Evolutionary conservation across 208 protist genomes (phyloP).

Genomic region (Leishmania lainsoni): DNA sequence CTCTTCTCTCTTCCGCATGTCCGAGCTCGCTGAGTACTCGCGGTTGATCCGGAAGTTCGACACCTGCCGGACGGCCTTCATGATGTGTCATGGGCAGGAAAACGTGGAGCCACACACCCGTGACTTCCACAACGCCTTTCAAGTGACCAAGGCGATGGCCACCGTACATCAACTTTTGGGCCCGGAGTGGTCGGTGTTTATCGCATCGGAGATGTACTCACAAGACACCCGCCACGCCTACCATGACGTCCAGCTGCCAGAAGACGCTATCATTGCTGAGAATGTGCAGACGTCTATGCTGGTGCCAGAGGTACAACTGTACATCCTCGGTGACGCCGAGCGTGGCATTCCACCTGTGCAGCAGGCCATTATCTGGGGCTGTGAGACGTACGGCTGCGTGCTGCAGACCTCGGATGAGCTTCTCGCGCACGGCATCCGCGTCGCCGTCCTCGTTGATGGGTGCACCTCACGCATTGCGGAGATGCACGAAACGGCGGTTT

Average conservation of each 20-base stretch:
- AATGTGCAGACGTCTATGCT: slow-evolving; percentile 65
- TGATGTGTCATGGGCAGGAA: slow-evolving; percentile 77
- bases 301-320: slow-evolving; percentile 30
- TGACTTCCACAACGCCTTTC: slow-evolving; percentile 50
- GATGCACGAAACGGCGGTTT: slow-evolving; percentile 38
- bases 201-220: slow-evolving; percentile 60
- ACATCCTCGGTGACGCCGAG: slow-evolving; percentile 38
- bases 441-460: slow-evolving; percentile 61
- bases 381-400: slow-evolving; percentile 78
- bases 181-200: slow-evolving; percentile 38
- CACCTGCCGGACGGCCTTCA: slow-evolving; percentile 60
- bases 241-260: slow-evolving; percentile 45
- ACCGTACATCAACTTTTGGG: slow-evolving; percentile 37
- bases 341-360: slow-evolving; percentile 48
- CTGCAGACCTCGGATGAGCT: slow-evolving; percentile 66
- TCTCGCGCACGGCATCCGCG: slow-evolving; percentile 51
- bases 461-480: slow-evolving; percentile 32
- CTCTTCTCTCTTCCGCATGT: background rate
- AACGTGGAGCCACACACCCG: slow-evolving; percentile 32
- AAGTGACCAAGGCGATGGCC: slow-evolving; percentile 52
- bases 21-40: slow-evolving; percentile 25
- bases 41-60: slow-evolving; percentile 33
- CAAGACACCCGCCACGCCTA: slow-evolving; percentile 37
- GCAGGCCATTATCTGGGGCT: slow-evolving; percentile 74
- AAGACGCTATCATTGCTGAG: slow-evolving; percentile 34